Percentiles rank a stretch among this genome's conserved stretches.
These are phyloP conservation scores for Pisolithus orientalis DNA, from an alignment of 768 basidiomycete genomes.

Conservation along the genomic window DNA sequence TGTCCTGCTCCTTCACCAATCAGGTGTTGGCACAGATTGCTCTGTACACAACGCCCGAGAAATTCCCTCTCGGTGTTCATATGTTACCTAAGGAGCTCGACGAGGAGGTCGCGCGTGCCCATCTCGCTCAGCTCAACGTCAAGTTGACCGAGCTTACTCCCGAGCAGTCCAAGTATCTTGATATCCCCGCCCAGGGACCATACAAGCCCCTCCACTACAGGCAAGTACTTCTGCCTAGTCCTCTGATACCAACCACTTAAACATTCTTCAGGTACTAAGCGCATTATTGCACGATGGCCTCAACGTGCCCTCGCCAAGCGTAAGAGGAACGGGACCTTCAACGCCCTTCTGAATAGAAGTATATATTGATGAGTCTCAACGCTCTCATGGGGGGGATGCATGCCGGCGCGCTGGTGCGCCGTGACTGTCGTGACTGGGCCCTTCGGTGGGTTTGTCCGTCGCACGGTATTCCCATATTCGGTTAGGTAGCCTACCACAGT, in stretches of 20 bases:
- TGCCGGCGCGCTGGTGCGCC: not conserved
- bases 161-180: slow-evolving; percentile 85
- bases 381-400: slow-evolving; percentile 23
- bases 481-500: not conserved
- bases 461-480: not conserved
- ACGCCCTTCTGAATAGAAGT: slow-evolving; percentile 47
- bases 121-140: slow-evolving; percentile 86
- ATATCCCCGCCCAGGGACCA: slow-evolving; percentile 78
- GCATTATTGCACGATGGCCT: slow-evolving; percentile 47
- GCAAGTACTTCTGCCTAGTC: slow-evolving; percentile 19
- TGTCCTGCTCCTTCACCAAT: slow-evolving; percentile 99
- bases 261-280: slow-evolving; percentile 23
- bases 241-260: not conserved
- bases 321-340: slow-evolving; percentile 59
- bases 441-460: not conserved
- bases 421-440: not conserved
- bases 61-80: slow-evolving; percentile 96
- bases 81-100: slow-evolving; percentile 98
- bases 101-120: slow-evolving; percentile 98
- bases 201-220: slow-evolving; percentile 73
- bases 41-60: slow-evolving; percentile 88
- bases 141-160: slow-evolving; percentile 75
- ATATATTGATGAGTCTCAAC: slow-evolving; percentile 46
- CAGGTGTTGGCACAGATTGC: slow-evolving; percentile 98
- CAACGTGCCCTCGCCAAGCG: slow-evolving; percentile 67